Base-by-base conservation (phyloP, 495 filamentous ascomycete species). In the Penicillium crystallinum region DNA sequence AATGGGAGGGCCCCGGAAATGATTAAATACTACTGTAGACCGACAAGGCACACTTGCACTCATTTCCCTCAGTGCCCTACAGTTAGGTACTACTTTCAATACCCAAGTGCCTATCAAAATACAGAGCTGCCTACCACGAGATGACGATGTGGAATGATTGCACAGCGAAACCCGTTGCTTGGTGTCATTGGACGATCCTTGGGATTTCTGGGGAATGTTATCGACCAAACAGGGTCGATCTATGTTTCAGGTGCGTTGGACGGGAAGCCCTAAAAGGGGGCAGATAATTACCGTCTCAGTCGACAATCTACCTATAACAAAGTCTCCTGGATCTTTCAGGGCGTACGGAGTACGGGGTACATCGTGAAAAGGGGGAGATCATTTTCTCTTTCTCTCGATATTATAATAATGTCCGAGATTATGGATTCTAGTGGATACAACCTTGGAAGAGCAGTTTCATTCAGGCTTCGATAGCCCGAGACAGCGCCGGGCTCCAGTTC, bases 131-230 rank as follows among this genome's bases (percentile, higher is more conserved):
- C 38, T 57, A 45, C 57, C 48, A 57, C 52, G 46, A 50, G 61
- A 61, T 64, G 61, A 64, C 58, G 55, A 64, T 57, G 47, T 53
- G 62, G 59, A 65, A 65, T 65, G 56, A 52, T 56, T 47, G 53
- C 46, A 41, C 53, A 27, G 46, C 38, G 34, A 27, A 38, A 38
- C 58, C 55, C 31, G 29, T 49, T 47, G 35, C 19, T 33, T 12
- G 33, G 46, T 56, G 34, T 53, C 36, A 65, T 65, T 63, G 62
- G 62, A 21, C 59, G 62, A 65, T 65, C 62, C 56, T 37, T 43
- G 33, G 48, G 37, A 49, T 57, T 56, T 46, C 62, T 56, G 62
- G 59, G 62, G 62, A 65, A 65, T 63, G 56, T 34, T 55, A 65
- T 63, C 62, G 52, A 48, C 59, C 51, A 62, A 59, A 55, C 52